Base-by-base conservation (phyloP, 2,329 filamentous ascomycete species). In the Trichoderma guizhouense region DNA sequence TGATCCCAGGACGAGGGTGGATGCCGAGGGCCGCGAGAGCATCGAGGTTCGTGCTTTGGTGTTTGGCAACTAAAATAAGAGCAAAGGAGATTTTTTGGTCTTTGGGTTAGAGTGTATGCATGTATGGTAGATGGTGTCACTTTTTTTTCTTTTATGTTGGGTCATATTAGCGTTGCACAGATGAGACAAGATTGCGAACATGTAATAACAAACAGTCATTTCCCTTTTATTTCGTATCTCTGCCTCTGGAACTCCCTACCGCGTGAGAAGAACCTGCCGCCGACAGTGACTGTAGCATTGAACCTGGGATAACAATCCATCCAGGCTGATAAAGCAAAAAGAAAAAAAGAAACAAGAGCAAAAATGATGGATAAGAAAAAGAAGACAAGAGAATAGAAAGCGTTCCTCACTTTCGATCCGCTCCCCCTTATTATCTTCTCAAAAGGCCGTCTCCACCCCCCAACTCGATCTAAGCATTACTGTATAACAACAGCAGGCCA, bases 41-140 rank as follows among this genome's bases (percentile, higher is more conserved):
- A 97, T 98, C 79, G 95, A 98, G 81, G 92, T 97, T 18, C 87
- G 95, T 76, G 90, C 93, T 43, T 84, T 97, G 80, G 92, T 97
- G 0, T 97, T 97, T 85, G 92, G 92, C 0, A 84, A 86, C 15
- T 87, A 74, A n/a, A n/a, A n/a, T n/a, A n/a, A n/a, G n/a, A n/a
- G n/a, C n/a, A n/a, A n/a, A n/a, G n/a, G n/a, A n/a, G n/a, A n/a
- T n/a, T n/a, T n/a, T n/a, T n/a, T n/a, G n/a, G n/a, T n/a, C n/a
- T n/a, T 14, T 39, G 21, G 24, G 12, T 18, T 47, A 39, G 65
- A 32, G 34, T 32, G 7, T 15, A 30, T 58, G 32, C 34, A 21
- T 58, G 32, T 32, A 30, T 58, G 63, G 63, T 58, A 67, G 51
- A 67, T 57, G 64, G 34, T 58, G 51, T 58, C 11, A 9, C 34